Conservation (phyloP, 805 yeast species). For the Wickerhamiella siamensis region DNA sequence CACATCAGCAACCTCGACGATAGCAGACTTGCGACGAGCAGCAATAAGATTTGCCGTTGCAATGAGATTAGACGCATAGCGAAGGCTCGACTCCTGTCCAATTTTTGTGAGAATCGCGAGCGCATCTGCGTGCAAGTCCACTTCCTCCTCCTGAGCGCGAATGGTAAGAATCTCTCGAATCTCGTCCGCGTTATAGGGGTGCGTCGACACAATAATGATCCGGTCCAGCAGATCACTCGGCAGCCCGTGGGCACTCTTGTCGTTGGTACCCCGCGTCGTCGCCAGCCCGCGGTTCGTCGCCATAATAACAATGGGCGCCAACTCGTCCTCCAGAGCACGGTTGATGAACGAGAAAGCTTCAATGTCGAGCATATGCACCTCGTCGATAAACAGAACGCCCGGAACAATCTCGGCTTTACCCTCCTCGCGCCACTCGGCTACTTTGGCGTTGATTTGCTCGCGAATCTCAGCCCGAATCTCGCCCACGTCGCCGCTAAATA, state of each 20-base stretch:
- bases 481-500: conserved; percentile 93
- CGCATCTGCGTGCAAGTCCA: conserved; percentile 68
- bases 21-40: conserved; percentile 54
- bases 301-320: conserved; percentile 94
- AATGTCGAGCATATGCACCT: conserved; percentile 95
- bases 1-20: conserved; percentile 66
- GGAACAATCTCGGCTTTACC: conserved; percentile 96
- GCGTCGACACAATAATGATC: conserved; percentile 80
- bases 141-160: conserved; percentile 90
- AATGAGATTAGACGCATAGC: conserved; percentile 85
- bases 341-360: conserved; percentile 92
- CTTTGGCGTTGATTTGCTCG: conserved; percentile 91
- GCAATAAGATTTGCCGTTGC: conserved; percentile 83
- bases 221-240: conserved; percentile 92
- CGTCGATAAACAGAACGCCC: conserved; percentile 94
- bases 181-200: conserved; percentile 64
- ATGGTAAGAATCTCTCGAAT: conserved; percentile 73
- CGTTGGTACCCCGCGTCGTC: conserved; percentile 84
- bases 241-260: conserved; percentile 93
- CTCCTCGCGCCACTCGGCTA: conserved; percentile 97
- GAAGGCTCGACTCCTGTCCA: conserved; percentile 76
- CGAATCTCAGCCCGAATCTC: conserved; percentile 92
- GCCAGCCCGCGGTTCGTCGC: conserved; percentile 95
- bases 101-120: conserved; percentile 76
- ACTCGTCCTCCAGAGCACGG: conserved; percentile 90